Percentiles rank a stretch among this genome's conserved stretches.
These are phyloP conservation scores for Neopestalotiopsis clavispora DNA, from an alignment of 2,329 filamentous ascomycete genomes.

Conservation along the genomic window DNA sequence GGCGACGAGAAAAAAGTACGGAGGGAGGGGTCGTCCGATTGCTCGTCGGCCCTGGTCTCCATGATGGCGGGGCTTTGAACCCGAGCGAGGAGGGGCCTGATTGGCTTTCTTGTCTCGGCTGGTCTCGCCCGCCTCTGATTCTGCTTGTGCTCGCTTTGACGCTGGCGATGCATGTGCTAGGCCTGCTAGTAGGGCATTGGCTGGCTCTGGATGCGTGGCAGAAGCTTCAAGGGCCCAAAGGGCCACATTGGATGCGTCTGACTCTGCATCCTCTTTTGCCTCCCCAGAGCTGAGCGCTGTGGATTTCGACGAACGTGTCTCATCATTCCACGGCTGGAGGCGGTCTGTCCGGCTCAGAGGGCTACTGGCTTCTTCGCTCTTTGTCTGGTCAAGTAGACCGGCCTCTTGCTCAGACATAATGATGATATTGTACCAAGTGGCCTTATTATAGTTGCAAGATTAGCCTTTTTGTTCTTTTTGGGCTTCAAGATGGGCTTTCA, in stretches of 20 bases:
- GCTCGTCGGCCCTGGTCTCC: neutral
- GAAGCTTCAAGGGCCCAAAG: neutral
- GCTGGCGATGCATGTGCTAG: conserved; percentile 17
- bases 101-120: conserved; percentile 13
- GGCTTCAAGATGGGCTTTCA: neutral
- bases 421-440: neutral
- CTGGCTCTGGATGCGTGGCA: neutral
- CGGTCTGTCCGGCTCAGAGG: neutral
- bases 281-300: neutral
- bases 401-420: neutral
- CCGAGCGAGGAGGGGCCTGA: conserved; percentile 11
- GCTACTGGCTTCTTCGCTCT: neutral
- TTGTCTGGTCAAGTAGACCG: neutral
- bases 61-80: conserved; percentile 28
- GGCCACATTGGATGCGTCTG: neutral
- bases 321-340: neutral
- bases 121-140: conserved; percentile 16
- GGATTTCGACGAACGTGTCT: neutral
- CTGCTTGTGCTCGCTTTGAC: conserved; percentile 21
- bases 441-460: neutral
- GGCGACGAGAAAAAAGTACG: conserved; percentile 35
- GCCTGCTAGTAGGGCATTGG: neutral
- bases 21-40: conserved; percentile 33
- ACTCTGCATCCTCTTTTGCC: neutral
- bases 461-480: neutral